Conservation (phyloP, 441 rosid genomes). For the Daphne laureola region DNA sequence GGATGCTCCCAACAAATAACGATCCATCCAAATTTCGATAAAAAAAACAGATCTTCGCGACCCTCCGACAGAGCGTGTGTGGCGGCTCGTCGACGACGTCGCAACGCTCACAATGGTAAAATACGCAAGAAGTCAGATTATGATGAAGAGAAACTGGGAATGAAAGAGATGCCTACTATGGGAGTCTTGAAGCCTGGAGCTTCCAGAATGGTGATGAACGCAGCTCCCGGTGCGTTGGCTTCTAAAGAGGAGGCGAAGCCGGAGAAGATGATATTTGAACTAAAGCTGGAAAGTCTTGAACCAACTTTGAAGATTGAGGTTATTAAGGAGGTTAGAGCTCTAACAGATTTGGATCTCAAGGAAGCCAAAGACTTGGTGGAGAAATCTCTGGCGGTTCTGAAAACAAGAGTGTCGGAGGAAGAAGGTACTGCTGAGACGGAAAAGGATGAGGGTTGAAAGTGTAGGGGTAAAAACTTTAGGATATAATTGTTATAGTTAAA, state of each 20-base stretch:
- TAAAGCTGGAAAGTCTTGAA: slow-evolving; percentile 48
- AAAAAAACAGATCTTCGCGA: slow-evolving; percentile 73
- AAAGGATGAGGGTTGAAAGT: too few relatives aligned
- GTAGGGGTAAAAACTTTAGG: too few relatives aligned
- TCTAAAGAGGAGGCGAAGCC: slow-evolving; percentile 48
- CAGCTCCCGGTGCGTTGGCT: slow-evolving; percentile 25
- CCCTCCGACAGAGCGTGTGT: slow-evolving; percentile 63
- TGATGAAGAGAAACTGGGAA: slow-evolving; percentile 51
- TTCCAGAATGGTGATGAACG: slow-evolving; percentile 24
- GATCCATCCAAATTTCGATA: slow-evolving; percentile 81
- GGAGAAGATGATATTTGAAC: slow-evolving; percentile 58
- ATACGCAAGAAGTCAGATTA: slow-evolving; percentile 38
- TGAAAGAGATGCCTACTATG: slow-evolving; percentile 40
- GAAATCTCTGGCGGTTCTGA: slow-evolving; percentile 43
- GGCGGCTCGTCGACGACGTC: slow-evolving; percentile 61
- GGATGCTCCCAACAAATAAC: slow-evolving; percentile 85
- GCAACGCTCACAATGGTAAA: slow-evolving; percentile 44
- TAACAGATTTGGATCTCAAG: slow-evolving; percentile 68
- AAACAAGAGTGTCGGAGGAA: slow-evolving; percentile 50
- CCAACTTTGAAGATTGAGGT: slow-evolving; percentile 48
- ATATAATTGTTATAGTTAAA: too few relatives aligned
- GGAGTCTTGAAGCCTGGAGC: slow-evolving; percentile 59
- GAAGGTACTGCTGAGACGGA: too few relatives aligned
- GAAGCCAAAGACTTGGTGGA: slow-evolving; percentile 69
- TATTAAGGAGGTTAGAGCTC: slow-evolving; percentile 51